phyloP scores from a whole-genome alignment of 1,284 basidiomycete genomes.

The Cronartium ribicola region DNA sequence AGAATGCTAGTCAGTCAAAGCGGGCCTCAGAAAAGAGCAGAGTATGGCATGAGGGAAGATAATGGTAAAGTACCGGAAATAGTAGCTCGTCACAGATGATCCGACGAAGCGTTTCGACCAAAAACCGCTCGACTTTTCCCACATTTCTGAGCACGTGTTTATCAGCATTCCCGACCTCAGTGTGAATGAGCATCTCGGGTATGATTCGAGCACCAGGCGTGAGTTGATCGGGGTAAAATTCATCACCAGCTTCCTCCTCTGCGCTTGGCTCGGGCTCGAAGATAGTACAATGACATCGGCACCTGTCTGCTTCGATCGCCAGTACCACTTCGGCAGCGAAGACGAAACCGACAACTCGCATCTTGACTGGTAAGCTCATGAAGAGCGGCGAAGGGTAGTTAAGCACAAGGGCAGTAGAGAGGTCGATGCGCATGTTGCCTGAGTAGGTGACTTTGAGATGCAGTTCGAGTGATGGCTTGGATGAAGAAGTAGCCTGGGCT shows the following conservation, averaged over 20 bases:
- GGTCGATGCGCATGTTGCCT: conserved; percentile 57
- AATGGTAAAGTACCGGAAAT: conserved; percentile 10
- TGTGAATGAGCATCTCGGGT: conserved; percentile 89
- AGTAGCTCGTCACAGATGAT: conserved; percentile 63
- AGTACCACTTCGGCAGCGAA: conserved; percentile 81
- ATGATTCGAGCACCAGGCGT: conserved; percentile 68
- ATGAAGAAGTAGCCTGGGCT: not conserved
- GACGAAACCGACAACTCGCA: conserved; percentile 79
- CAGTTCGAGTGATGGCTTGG: conserved; percentile 54
- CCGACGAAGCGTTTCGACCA: conserved; percentile 88
- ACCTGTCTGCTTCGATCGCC: conserved; percentile 76
- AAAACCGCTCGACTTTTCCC: conserved; percentile 89
- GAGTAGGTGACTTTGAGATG: conserved; percentile 54
- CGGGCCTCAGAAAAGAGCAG: not conserved
- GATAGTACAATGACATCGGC: conserved; percentile 78
- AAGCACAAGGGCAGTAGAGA: conserved; percentile 88
- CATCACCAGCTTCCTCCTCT: conserved; percentile 3
- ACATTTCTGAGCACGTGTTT: conserved; percentile 96
- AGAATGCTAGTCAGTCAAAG: not conserved
- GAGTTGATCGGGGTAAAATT: not conserved
- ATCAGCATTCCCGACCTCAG: conserved; percentile 90
- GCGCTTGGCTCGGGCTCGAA: conserved; percentile 57
- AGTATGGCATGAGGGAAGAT: not conserved
- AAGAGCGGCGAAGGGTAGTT: conserved; percentile 92
- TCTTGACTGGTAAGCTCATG: conserved; percentile 90